These are phyloP conservation scores for Hypholoma fasciculare DNA, from an alignment of 768 basidiomycete species.

Conservation along the genomic window DNA sequence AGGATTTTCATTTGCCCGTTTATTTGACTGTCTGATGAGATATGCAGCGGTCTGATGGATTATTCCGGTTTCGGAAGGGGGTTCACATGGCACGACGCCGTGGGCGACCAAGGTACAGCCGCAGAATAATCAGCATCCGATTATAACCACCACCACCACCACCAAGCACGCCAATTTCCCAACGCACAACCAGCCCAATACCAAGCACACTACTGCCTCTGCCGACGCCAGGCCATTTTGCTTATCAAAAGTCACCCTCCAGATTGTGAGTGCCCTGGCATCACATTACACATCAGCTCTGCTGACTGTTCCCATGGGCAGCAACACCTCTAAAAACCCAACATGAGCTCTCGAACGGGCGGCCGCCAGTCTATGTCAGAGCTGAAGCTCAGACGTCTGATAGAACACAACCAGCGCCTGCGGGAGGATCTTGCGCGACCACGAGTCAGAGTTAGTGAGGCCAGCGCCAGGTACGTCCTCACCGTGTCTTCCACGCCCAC, in stretches of 20 bases:
- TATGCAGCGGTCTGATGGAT: constrained; percentile 16
- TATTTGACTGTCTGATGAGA: constrained; percentile 12
- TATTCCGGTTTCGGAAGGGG: constrained; percentile 9
- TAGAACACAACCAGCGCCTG: constrained; percentile 92
- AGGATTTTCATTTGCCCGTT: background rate
- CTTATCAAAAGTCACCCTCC: background rate
- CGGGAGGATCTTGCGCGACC: constrained; percentile 90
- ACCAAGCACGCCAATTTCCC: constrained; percentile 16
- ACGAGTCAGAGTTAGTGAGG: constrained; percentile 89
- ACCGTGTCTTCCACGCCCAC: constrained; percentile 3
- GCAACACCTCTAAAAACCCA: constrained; percentile 16
- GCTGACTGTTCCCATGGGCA: constrained; percentile 6
- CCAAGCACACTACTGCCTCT: background rate
- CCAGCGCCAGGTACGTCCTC: constrained; percentile 73
- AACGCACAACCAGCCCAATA: background rate
- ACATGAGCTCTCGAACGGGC: constrained; percentile 62
- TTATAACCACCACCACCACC: constrained; percentile 22
- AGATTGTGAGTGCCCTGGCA: background rate
- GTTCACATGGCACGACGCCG: constrained; percentile 21
- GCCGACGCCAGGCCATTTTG: background rate
- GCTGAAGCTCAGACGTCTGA: constrained; percentile 91
- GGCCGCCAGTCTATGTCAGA: constrained; percentile 92
- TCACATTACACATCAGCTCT: constrained; percentile 8
- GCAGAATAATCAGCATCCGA: constrained; percentile 26
- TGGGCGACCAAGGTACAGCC: constrained; percentile 20